Evolutionary conservation across 805 yeast species (phyloP).

Genomic region (Starmerella sp.): DNA sequence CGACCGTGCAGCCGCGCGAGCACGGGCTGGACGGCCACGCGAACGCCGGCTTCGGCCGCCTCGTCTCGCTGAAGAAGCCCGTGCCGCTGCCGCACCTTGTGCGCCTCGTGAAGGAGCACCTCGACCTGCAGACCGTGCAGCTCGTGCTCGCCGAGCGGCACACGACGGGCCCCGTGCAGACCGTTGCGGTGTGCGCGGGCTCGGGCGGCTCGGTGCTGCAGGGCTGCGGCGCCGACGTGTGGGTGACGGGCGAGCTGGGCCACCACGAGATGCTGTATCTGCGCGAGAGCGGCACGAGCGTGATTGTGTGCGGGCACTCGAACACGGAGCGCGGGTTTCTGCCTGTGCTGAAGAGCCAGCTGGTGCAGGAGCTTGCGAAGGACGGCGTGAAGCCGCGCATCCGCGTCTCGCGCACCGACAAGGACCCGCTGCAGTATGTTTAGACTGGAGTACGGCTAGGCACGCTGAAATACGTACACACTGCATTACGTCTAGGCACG

Average conservation of each 20-base stretch:
- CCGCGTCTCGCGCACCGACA: constrained; percentile 45
- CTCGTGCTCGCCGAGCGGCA: constrained; percentile 36
- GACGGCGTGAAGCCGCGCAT: constrained; percentile 30
- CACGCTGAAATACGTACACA: no score
- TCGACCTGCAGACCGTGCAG: constrained; percentile 50
- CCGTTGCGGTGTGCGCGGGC: constrained; percentile 88
- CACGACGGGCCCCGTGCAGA: constrained; percentile 32
- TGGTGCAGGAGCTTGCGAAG: constrained; percentile 33
- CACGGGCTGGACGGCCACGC: constrained; percentile 30
- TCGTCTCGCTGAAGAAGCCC: constrained; percentile 40
- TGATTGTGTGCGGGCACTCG: constrained; percentile 76
- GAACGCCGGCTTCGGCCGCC: constrained; percentile 75
- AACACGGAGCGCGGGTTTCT: constrained; percentile 88
- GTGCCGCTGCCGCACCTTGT: constrained; percentile 39
- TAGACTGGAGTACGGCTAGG: constrained; percentile 9
- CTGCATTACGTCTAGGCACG: no score
- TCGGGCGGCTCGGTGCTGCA: constrained; percentile 73
- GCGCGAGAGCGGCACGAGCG: constrained; percentile 59
- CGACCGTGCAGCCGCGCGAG: constrained; percentile 38
- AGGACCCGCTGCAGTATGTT: constrained; percentile 46
- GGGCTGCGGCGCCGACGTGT: constrained; percentile 50
- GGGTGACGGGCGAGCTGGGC: constrained; percentile 83
- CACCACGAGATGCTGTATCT: constrained; percentile 79
- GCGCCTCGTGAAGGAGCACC: constrained; percentile 39
- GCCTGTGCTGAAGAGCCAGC: constrained; percentile 39